Evolutionary conservation across 768 basidiomycete genomes (phyloP).

Genomic region (Coprinopsis strossmayeri): DNA sequence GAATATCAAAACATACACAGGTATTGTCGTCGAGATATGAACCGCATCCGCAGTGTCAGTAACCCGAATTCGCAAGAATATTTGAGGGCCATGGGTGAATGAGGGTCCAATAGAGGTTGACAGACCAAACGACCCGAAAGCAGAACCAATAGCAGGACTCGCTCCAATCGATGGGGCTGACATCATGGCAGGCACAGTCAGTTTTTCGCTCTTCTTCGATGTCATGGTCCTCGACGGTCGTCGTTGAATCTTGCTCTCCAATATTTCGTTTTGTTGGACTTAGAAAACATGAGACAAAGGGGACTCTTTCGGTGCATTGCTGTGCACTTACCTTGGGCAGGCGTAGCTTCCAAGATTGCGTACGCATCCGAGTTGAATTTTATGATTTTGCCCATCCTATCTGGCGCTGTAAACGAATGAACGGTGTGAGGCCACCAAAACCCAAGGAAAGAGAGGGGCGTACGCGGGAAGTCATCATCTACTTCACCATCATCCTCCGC

Average conservation of each 20-base stretch:
- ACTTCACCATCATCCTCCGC: constrained; percentile 98
- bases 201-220: constrained; percentile 45
- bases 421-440: constrained; percentile 9
- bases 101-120: constrained; percentile 67
- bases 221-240: constrained; percentile 67
- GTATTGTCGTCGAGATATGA: constrained; percentile 85
- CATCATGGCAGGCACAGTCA: constrained; percentile 35
- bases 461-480: constrained; percentile 97
- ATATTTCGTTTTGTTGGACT: constrained; percentile 71
- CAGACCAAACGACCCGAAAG: constrained; percentile 36
- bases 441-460: constrained; percentile 21
- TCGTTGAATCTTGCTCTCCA: constrained; percentile 78
- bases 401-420: constrained; percentile 59
- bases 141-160: constrained; percentile 38
- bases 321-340: constrained; percentile 51
- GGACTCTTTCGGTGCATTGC: not conserved
- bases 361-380: constrained; percentile 91
- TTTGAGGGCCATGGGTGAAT: constrained; percentile 69
- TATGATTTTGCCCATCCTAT: constrained; percentile 74
- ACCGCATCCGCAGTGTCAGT: constrained; percentile 77
- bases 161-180: constrained; percentile 26
- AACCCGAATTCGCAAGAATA: constrained; percentile 78
- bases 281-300: not conserved
- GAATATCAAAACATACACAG: constrained; percentile 59
- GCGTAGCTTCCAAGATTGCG: constrained; percentile 74